Evolutionary conservation across 495 filamentous ascomycete species (phyloP), one percentile per base, ranked within the genome.

Genomic region (Penicillium coprophilum): DNA sequence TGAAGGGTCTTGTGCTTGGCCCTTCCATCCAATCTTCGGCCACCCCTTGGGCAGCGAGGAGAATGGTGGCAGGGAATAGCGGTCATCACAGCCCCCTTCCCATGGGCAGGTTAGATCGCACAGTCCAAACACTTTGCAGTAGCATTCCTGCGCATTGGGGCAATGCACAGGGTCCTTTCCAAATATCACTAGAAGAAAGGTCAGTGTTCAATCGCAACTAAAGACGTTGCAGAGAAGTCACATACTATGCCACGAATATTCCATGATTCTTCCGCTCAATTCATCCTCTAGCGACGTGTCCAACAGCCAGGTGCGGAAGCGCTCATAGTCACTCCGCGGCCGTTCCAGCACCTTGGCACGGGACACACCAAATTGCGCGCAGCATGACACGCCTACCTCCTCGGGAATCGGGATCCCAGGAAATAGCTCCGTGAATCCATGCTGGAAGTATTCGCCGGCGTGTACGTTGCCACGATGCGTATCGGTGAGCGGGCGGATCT

Each of bases 171-270:
- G 68, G 15, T 73, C 69, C 61, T 73, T 74, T 21, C 76, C 79
- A 58, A 83, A 82, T 4, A 79, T 77, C 71, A 79, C 76, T 78
- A 46, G 10, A 52, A 30, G 9, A 36, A 15, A 9, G 34, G 51
- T 68, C 52, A 69, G 57, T 50, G 53, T 17, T 11, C 28, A 24
- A 23, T 8, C 12, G 27, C n/a, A 21, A 21, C 2, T 11, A 17
- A 17, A 6, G 40, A 8, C 11, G 21, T n/a, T 10, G 19, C 38
- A 17, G 21, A 39, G 24, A 45, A 13, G 7, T 49, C 53, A 61
- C 75, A 49, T 74, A 78, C 76, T 77, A 67, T 91, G 87, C 87
- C 87, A 91, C 31, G 84, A 77, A 62, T 87, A 90, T 67, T 91
- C 87, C 75, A 89, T 80, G 24, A 91, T 80, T 10, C 87, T 65